Conservation (phyloP, 2,329 filamentous ascomycete genomes). For the Venturia asperata region DNA sequence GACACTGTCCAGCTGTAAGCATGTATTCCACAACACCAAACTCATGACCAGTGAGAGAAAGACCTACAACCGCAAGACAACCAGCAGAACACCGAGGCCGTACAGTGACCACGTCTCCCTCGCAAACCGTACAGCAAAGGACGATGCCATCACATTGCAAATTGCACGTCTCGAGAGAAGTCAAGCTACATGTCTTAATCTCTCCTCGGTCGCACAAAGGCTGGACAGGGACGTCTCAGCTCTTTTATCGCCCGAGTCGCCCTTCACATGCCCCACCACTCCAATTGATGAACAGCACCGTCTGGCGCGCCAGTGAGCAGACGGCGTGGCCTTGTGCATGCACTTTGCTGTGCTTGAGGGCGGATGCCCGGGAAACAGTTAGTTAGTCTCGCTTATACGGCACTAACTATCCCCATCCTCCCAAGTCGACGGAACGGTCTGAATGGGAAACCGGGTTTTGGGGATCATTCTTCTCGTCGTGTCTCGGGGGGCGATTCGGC, state of each 20-base stretch:
- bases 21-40: neutral
- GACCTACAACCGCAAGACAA: neutral
- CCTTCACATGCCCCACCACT: neutral
- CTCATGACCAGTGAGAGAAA: neutral
- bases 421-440: neutral
- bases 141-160: neutral
- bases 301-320: neutral
- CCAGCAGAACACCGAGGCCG: neutral
- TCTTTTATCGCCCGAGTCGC: neutral
- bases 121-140: neutral
- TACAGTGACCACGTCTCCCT: constrained; percentile 5
- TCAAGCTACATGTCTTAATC: neutral
- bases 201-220: neutral
- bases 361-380: neutral
- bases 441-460: neutral
- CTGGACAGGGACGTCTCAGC: neutral
- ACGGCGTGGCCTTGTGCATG: neutral
- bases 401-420: neutral
- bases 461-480: neutral
- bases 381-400: neutral
- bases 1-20: neutral
- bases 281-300: neutral
- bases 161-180: neutral
- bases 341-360: neutral
- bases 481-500: neutral